Evolutionary conservation across 257 asterid species (phyloP).

Genomic region (Solanum tacnaense): DNA sequence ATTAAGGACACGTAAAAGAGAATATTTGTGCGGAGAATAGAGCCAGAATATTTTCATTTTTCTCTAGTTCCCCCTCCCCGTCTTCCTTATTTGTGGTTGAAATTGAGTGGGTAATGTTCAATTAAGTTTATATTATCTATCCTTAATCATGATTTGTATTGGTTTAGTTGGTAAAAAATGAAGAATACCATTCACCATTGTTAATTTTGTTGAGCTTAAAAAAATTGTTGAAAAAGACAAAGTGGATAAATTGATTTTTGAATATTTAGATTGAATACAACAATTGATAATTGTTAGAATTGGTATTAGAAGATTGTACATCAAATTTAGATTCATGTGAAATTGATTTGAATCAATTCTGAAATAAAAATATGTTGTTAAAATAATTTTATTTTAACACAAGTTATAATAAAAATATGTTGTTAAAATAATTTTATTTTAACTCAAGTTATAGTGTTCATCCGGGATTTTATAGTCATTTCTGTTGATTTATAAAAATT

Average conservation of each 20-base stretch:
- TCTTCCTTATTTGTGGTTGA: not conserved
- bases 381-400: too few relatives aligned
- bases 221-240: too few relatives aligned
- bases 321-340: not conserved
- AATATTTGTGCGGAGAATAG: not conserved
- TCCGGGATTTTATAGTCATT: not conserved
- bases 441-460: not conserved
- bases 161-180: not conserved
- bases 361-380: too few relatives aligned
- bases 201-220: too few relatives aligned
- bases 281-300: not conserved
- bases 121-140: not conserved
- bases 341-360: not conserved
- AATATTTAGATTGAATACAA: not conserved
- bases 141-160: not conserved
- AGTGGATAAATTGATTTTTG: not conserved
- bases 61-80: not conserved
- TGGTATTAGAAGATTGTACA: not conserved
- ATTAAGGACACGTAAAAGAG: not conserved
- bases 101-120: not conserved
- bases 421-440: not conserved
- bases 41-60: not conserved
- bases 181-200: not conserved
- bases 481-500: not conserved
- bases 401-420: too few relatives aligned